A percentile compares a stretch with the other conserved stretches of the same genome.
phyloP scores from a whole-genome alignment of 2,329 filamentous ascomycete genomes.

The Clonostachys rhizophaga region DNA sequence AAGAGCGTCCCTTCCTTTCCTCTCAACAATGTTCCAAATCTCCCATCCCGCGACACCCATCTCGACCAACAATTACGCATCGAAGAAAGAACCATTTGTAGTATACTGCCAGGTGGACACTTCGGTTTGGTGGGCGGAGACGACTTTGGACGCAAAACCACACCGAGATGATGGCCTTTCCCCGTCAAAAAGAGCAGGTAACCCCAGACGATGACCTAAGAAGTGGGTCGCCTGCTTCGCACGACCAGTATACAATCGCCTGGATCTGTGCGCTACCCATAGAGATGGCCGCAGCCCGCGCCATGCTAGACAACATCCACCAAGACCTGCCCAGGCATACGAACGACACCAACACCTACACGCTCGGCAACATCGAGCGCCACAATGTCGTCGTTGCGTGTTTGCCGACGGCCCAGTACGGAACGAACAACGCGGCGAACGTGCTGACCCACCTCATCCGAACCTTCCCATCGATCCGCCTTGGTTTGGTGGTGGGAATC shows the following conservation, averaged over 20 bases:
- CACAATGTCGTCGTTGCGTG: constrained; percentile 11
- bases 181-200: too few species aligned
- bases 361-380: constrained; percentile 4
- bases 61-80: too few species aligned
- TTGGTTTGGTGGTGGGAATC: constrained; percentile 14
- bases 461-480: constrained; percentile 7
- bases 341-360: constrained; percentile 8
- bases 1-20: too few species aligned
- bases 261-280: constrained; percentile 11
- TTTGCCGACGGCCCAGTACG: constrained; percentile 7
- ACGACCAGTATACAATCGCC: constrained; percentile 8
- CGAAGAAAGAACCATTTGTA: too few species aligned
- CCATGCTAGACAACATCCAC: constrained; percentile 11
- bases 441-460: constrained; percentile 5
- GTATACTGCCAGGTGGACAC: too few species aligned
- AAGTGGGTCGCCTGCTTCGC: too few species aligned
- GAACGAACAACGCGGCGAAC: constrained; percentile 7
- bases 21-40: too few species aligned
- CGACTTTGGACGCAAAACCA: too few species aligned
- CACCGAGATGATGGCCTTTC: too few species aligned
- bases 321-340: not conserved
- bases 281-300: constrained; percentile 7
- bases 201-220: too few species aligned
- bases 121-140: too few species aligned
- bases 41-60: too few species aligned